A percentile compares a stretch with the other conserved stretches of the same genome.
Conservation (phyloP, 176 grass and related monocot genomes). For the Melocanna baccifera region DNA sequence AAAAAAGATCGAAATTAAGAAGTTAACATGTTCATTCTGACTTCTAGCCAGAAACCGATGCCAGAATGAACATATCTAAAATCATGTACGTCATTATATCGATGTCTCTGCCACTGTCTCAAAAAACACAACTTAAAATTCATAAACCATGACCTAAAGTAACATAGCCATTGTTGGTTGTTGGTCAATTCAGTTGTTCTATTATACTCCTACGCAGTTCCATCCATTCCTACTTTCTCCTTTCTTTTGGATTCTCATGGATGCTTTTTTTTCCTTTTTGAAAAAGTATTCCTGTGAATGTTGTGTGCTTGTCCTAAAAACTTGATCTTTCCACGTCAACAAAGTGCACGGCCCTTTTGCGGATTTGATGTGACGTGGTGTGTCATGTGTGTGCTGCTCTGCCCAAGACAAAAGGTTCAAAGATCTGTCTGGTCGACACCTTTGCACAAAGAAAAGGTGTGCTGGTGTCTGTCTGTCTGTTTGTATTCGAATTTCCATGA, state of each 20-base stretch:
- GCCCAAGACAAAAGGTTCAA: not conserved
- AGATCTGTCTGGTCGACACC: not conserved
- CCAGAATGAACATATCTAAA: too few species aligned
- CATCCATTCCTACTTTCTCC: not conserved
- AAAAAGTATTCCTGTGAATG: not conserved
- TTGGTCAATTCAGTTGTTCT: not conserved
- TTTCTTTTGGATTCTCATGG: not conserved
- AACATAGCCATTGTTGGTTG: not conserved
- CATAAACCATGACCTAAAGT: too few species aligned
- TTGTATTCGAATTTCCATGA: conserved; percentile 1
- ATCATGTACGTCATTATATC: too few species aligned
- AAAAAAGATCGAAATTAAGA: too few species aligned
- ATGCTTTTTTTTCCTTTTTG: not conserved
- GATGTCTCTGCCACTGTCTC: fast-evolving
- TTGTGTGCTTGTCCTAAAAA: not conserved
- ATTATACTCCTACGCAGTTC: not conserved
- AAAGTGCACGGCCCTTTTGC: not conserved
- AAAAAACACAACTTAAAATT: too few species aligned
- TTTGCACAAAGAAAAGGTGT: not conserved
- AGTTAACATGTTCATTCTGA: too few species aligned
- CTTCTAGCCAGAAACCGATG: too few species aligned
- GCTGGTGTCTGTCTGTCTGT: not conserved
- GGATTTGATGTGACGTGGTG: not conserved
- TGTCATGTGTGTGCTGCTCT: not conserved
- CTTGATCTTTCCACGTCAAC: conserved; percentile 5